Evolutionary conservation across 2,329 filamentous ascomycete genomes (phyloP), one percentile per base, ranked within the genome.

Genomic region (Mycogone perniciosa): DNA sequence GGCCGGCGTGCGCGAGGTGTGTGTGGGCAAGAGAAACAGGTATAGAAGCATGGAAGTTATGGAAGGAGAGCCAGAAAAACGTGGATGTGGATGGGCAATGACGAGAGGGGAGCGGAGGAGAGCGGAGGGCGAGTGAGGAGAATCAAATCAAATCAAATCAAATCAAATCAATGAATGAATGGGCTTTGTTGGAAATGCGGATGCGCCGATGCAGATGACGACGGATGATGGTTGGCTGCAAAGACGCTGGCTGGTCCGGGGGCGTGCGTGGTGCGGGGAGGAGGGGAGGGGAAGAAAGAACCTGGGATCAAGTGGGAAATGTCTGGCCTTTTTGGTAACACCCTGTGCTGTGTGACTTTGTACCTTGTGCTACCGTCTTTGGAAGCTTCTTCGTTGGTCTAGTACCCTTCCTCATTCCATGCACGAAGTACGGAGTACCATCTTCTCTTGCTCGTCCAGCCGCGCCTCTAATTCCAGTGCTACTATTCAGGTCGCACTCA

Each of bases 181-280:
- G 45, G 39, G 39, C 40, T 31, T 45, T 26, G 34, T 45, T 41
- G 26, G 30, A 38, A 55, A 57, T 56, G 54, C 57, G 58, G 55
- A 58, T 56, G 61, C 55, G 57, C 58, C 56, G 57, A 60, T 61
- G 49, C 59, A 57, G 62, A 65, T 67, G 62, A 64, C 63, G 64
- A 60, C 55, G 57, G 53, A 59, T 63, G 62, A 62, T 66, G 64
- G 64, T 66, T 66, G 64, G 64, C 57, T 59, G 57, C 55, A 53
- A 64, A 63, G 62, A 59, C 63, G 60, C 63, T 33, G 50, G 10
- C 43, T 33, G 29, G 48, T 35, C n/a, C 33, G 48, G 44, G 50
- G 33, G 40, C 29, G 30, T 44, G 50, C 10, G 44, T 37, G 38
- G 31, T 13, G 46, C 27, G 8, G n/a, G 20, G 27, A 13, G 46